phyloP scores from a whole-genome alignment of 2,329 filamentous ascomycete genomes.

The Cryphonectria japonica region DNA sequence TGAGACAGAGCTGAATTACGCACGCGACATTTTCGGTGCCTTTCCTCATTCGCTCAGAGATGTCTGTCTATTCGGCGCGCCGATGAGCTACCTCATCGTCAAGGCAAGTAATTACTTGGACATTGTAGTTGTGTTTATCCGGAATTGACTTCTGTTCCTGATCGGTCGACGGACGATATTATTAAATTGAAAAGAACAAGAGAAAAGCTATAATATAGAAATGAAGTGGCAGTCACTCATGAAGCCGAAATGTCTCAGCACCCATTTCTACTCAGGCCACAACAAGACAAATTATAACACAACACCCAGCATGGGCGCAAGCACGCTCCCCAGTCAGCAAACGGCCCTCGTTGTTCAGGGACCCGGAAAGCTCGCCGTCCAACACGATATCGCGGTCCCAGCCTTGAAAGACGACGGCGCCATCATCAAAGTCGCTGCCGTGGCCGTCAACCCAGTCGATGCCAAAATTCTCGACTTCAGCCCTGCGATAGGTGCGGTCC shows the following conservation, averaged over 20 bases:
- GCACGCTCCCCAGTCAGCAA: neutral
- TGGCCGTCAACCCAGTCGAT: neutral
- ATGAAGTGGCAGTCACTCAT: neutral
- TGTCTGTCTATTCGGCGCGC: neutral
- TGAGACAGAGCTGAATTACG: neutral
- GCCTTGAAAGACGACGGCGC: neutral
- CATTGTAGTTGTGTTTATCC: neutral
- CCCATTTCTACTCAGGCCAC: neutral
- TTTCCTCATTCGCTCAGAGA: neutral
- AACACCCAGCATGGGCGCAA: neutral
- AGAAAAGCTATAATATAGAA: neutral
- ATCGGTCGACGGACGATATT: neutral
- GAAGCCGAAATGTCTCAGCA: neutral
- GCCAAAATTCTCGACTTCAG: neutral
- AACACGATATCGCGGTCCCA: neutral
- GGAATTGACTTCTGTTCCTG: neutral
- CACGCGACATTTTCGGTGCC: neutral
- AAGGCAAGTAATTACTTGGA: neutral
- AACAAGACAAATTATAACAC: neutral
- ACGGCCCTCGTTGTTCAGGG: neutral
- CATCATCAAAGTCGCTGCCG: neutral
- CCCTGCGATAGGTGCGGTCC: neutral
- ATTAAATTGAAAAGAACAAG: neutral
- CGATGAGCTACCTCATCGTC: neutral
- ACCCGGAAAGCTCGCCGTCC: neutral